Conservation (phyloP, 305 asterid species). For the Euphrasia arctica region DNA sequence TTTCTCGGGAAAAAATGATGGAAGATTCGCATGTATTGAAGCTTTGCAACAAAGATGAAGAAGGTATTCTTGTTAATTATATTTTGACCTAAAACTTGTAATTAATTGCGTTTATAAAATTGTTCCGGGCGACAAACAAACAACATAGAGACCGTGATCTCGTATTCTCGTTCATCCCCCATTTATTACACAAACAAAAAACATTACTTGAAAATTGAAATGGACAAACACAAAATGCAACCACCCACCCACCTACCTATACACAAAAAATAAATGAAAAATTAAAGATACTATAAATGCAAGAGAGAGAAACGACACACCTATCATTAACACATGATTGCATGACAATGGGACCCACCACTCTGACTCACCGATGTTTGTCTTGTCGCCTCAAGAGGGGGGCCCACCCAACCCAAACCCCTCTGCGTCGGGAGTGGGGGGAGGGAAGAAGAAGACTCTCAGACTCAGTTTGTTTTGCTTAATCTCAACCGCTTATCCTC, state of each 20-base stretch:
- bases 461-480: background rate
- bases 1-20: background rate
- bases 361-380: conserved; percentile 35
- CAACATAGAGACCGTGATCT: too few relatives aligned
- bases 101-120: too few relatives aligned
- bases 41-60: too few relatives aligned
- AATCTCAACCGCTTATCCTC: conserved; percentile 26
- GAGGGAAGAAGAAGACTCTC: background rate
- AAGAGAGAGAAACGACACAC: conserved; percentile 4
- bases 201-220: too few relatives aligned
- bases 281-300: background rate
- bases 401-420: background rate
- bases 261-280: background rate
- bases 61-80: too few relatives aligned
- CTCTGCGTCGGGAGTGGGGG: conserved; percentile 24
- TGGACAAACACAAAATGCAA: too few relatives aligned
- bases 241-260: background rate
- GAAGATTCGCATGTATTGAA: background rate
- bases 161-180: too few relatives aligned
- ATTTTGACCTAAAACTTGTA: too few relatives aligned
- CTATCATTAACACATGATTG: conserved; percentile 67
- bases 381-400: conserved; percentile 38
- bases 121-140: too few relatives aligned
- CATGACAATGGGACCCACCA: conserved; percentile 36
- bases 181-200: too few relatives aligned